These are phyloP conservation scores for Amauroascus verrucosus DNA, from an alignment of 2,329 filamentous ascomycete genomes.

Conservation along the genomic window DNA sequence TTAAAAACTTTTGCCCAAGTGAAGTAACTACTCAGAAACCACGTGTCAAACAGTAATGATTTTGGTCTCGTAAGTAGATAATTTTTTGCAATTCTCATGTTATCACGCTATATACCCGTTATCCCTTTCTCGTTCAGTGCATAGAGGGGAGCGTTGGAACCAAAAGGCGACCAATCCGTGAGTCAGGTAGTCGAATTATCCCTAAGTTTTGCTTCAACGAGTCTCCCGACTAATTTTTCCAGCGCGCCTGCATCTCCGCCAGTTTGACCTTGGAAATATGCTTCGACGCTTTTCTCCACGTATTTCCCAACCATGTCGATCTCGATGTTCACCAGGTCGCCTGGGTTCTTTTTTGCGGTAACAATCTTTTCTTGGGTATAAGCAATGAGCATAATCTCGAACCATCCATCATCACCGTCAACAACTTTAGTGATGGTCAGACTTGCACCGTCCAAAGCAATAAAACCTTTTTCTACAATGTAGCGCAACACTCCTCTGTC, in stretches of 20 bases:
- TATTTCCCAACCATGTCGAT: slow-evolving; percentile 70
- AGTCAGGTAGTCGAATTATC: not conserved
- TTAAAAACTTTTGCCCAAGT: too few species aligned
- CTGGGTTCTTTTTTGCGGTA: slow-evolving; percentile 63
- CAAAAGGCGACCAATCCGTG: not conserved
- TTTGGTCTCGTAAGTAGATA: too few species aligned
- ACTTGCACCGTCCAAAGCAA: slow-evolving; percentile 88
- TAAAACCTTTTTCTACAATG: slow-evolving; percentile 91
- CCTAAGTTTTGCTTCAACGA: slow-evolving; percentile 61
- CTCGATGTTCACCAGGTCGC: slow-evolving; percentile 82
- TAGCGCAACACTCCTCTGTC: slow-evolving; percentile 65
- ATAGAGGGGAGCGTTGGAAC: not conserved
- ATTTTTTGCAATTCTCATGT: too few species aligned
- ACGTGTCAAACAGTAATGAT: too few species aligned
- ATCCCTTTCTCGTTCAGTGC: not conserved
- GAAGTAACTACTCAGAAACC: too few species aligned
- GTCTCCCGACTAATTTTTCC: slow-evolving; percentile 61
- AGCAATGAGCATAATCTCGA: slow-evolving; percentile 92
- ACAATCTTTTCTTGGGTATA: slow-evolving; percentile 94
- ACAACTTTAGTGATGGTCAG: slow-evolving; percentile 82
- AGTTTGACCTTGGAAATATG: slow-evolving; percentile 51
- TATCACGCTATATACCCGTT: too few species aligned
- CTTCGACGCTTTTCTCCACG: slow-evolving; percentile 67
- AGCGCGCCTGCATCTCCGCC: slow-evolving; percentile 40
- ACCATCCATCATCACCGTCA: slow-evolving; percentile 69